Base-by-base conservation (phyloP, 768 basidiomycete genomes). In the Lentinus tigrinus region DNA sequence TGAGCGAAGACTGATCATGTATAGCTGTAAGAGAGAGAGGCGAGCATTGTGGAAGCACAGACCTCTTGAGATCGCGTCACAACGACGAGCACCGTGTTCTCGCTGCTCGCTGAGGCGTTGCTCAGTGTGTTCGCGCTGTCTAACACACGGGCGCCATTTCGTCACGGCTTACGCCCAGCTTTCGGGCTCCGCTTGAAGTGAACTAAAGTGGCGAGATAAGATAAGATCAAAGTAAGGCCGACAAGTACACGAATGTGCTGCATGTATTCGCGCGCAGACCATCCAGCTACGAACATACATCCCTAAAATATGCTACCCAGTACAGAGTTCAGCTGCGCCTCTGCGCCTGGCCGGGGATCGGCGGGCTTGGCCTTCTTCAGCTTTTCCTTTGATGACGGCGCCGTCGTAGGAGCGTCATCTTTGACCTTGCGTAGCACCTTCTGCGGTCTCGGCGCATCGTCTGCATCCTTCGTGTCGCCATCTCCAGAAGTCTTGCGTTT, bases 31-130 rank as follows among this genome's bases (percentile, higher is more conserved):
- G 77, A 79, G 82, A 80, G 78, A 78, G 82, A 84, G 87, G 83
- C 86, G 88, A 85, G 88, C 89, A 91, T 91, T 84, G 85, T 83
- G 85, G 85, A 66, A 86, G 86, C 82, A 93, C 90, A 89, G 90
- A 93, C 90, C 90, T 93, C 89, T 88, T 85, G 80, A 65, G 78
- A 74, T 77, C 78, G 65, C 60, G 75, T 76, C 74, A 78, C 77
- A 48, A 68, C 60, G 65, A 67, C 66, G 67, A 67, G 65, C 68
- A 71, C 70, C 66, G 49, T 49, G 71, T 68, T 67, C 57, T 63
- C 70, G 70, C 74, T 73, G 72, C 70, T 73, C 69, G 70, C 57
- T 73, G 70, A 73, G 73, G 67, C 66, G 63, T 52, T 62, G 69
- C 67, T 72, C 71, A 68, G 64, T 75, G 77, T 84, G 83, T 81